Evolutionary conservation across 164 flowering plant genomes (phyloP).

Genomic region (Aristolochia californica): DNA sequence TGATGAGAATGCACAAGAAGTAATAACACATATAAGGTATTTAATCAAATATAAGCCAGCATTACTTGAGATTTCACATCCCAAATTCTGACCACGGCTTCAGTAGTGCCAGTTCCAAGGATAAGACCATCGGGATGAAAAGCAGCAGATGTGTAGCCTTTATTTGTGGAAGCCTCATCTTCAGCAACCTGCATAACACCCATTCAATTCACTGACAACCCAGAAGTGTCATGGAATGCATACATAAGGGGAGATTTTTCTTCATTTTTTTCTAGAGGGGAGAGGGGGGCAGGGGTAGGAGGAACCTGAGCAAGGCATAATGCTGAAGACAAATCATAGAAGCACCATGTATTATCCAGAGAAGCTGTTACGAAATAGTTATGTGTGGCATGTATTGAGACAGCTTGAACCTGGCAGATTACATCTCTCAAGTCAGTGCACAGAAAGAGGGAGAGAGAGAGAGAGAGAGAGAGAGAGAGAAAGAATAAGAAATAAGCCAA

Average conservation of each 20-base stretch:
- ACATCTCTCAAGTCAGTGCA: no score
- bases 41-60: background rate
- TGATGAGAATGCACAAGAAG: background rate
- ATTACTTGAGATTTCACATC: conserved; percentile 92
- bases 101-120: conserved; percentile 95
- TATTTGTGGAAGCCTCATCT: conserved; percentile 50
- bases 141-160: conserved; percentile 91
- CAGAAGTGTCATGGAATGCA: background rate
- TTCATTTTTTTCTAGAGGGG: no score
- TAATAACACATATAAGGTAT: background rate
- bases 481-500: conserved; percentile 15
- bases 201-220: background rate
- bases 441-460: no score
- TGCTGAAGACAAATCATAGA: conserved; percentile 81
- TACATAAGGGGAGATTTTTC: no score
- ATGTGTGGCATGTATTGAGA: conserved; percentile 88
- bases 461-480: no score
- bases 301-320: conserved; percentile 74
- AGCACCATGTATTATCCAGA: conserved; percentile 93
- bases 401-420: conserved; percentile 77
- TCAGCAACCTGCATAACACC: conserved; percentile 57
- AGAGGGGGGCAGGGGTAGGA: no score
- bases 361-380: conserved; percentile 89
- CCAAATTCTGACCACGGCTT: conserved; percentile 83
- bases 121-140: conserved; percentile 99